Evolutionary conservation across 2,329 filamentous ascomycete genomes (phyloP), one percentile per base, ranked within the genome.

Genomic region (Thyridium curvatum): DNA sequence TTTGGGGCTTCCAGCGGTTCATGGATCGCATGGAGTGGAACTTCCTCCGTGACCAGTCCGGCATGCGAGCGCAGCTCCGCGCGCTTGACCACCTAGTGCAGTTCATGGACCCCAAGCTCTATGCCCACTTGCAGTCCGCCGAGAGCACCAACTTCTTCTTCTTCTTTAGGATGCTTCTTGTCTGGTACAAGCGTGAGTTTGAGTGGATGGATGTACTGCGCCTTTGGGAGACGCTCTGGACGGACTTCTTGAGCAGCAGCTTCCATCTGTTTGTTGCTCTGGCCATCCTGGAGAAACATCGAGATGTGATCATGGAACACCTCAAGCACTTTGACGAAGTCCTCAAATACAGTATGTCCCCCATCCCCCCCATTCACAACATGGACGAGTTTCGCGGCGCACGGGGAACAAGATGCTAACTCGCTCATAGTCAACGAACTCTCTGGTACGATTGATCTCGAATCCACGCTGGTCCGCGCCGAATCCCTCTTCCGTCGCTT

Each of bases 91-190:
- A 98, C 48, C 81, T 98, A 1, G 89, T 97, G 12, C 89, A 94
- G 56, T 86, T 98, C 41, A 90, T 98, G 80, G 93, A 98, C 50
- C 93, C 94, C 0, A 86, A 89, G 56, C 79, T 98, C 8, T 97
- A 96, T 62, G 72, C 86, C 2, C 93, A 98, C 52, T 77, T 98
- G 0, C 80, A 94, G 59, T 82, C 77, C 13, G 86, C 90, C 15
- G 94, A 98, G 53, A 94, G 86, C 54, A 98, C 93, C 17, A 98
- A 98, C 60, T 98, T 98, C 64, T 98, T 98, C 65, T 98, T 98
- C 70, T 97, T 98, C 71, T 98, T 97, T 77, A 86, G 93, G 43
- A 97, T 97, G 93, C 72, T 98, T 28, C 72, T 98, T 2, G 93
- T 98, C 9, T 98, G 93, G 93, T 98, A 93, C 63, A 98, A 98